Evolutionary conservation across 768 basidiomycete species (phyloP), one percentile per base, ranked within the genome.

Genomic region (Sutorius australiensis): DNA sequence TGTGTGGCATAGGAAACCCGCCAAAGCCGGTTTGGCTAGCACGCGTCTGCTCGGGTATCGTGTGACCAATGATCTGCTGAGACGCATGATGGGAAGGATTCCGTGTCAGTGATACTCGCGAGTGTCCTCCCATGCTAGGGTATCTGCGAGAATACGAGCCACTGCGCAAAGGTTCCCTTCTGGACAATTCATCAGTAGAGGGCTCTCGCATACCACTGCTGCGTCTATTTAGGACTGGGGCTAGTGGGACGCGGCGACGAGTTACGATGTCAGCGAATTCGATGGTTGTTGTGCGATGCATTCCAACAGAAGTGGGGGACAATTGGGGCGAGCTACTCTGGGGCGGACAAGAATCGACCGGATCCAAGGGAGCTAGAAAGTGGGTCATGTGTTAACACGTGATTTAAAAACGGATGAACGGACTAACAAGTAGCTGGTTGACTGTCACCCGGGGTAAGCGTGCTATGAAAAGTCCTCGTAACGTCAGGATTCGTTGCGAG

Each of bases 1-100:
- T 67, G 62, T 76, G 77, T 0, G 86, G 86, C 76, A 84, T 84
- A 2, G 88, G 87, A 65, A 89, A 90, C 2, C 87, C 87, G 28
- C 88, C 88, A 49, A 86, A 83, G 16, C 73, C 81, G 38, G 73
- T 73, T 53, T 80, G 70, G 59, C 73, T 79, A 16, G 53, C 46
- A 21, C 38, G 50, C 14, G 44, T 21, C 7, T 48, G 59, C 56
- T 4, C 59, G 47, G 17, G 53, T 51, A 24, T 55, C 53, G 57
- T 11, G 33, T 50, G 53, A 24, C 66, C 50, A 50, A 64, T 43
- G 37, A 53, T 34, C 10, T 54, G 40, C 16, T 52, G 44, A 5
- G 55, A 43, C 10, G 59, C 33, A 13, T 59, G 53, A 31, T 37
- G 59, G 6, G 63, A 64, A 7, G 59, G 54, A 36, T 57, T 32